These are phyloP conservation scores for Debaryomyces prosopidis DNA, from an alignment of 805 yeast genomes.

Conservation along the genomic window DNA sequence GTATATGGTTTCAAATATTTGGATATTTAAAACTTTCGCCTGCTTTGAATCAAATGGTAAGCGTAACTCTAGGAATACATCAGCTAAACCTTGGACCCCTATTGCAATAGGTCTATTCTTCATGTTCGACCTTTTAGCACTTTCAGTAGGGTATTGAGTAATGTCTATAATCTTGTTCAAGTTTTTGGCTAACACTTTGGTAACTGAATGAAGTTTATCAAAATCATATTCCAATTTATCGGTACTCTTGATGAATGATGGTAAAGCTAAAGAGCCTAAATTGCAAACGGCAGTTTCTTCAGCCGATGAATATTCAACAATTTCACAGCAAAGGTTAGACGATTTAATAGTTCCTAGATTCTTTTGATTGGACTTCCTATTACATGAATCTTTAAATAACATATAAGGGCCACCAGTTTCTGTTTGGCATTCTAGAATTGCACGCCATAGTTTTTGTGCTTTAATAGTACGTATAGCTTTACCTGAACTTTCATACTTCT, in stretches of 20 bases:
- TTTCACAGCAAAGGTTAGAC: conserved; percentile 92
- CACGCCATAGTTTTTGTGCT: conserved; percentile 91
- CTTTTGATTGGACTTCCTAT: conserved; percentile 83
- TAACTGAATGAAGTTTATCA: conserved; percentile 67
- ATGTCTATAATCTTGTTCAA: conserved; percentile 82
- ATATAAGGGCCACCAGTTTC: conserved; percentile 97
- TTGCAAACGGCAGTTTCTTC: conserved; percentile 96
- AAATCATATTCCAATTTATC: conserved; percentile 63
- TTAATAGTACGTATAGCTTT: conserved; percentile 63
- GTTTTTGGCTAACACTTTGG: conserved; percentile 77
- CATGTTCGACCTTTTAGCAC: conserved; percentile 73
- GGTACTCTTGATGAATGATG: conserved; percentile 62
- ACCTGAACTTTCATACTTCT: conserved; percentile 69
- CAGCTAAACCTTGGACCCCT: conserved; percentile 98
- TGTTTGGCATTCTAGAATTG: conserved; percentile 87
- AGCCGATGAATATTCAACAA: conserved; percentile 88
- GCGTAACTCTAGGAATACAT: conserved; percentile 75
- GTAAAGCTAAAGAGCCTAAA: conserved; percentile 87
- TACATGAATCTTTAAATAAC: conserved; percentile 91
- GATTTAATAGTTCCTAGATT: conserved; percentile 91
- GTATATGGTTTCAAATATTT: conserved; percentile 92
- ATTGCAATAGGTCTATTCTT: conserved; percentile 92
- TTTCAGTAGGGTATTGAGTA: conserved; percentile 79
- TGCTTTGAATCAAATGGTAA: conserved; percentile 82
- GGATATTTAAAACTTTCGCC: conserved; percentile 74